These are phyloP conservation scores for Russula brevipes DNA, from an alignment of 768 basidiomycete genomes.

Conservation along the genomic window DNA sequence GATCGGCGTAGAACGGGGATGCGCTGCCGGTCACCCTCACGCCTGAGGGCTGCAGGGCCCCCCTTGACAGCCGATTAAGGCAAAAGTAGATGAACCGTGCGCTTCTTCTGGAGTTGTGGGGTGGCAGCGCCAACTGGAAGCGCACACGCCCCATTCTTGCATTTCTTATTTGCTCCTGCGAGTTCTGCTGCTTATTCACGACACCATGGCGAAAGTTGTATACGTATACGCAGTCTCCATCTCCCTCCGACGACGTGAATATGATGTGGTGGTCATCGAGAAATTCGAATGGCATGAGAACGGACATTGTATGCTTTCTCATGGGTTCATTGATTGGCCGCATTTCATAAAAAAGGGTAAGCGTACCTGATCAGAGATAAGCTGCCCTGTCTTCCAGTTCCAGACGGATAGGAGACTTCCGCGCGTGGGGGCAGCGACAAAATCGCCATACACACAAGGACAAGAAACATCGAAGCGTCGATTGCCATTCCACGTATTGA, in stretches of 20 bases:
- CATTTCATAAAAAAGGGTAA: too few relatives aligned
- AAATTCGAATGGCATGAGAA: conserved; percentile 15
- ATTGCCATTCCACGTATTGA: background rate
- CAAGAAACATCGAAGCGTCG: background rate
- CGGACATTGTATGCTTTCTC: background rate
- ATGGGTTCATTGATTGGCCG: background rate
- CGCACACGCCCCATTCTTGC: background rate
- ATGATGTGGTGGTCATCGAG: conserved; percentile 18
- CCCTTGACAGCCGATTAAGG: conserved; percentile 7
- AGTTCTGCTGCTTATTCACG: background rate
- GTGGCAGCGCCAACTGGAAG: conserved; percentile 11
- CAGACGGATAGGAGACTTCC: conserved; percentile 8
- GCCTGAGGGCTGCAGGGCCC: too few relatives aligned
- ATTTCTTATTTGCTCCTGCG: too few relatives aligned
- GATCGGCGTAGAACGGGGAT: conserved; percentile 13
- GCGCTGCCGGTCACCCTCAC: background rate
- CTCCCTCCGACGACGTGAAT: background rate
- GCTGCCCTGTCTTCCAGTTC: conserved; percentile 20
- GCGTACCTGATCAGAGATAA: conserved; percentile 7
- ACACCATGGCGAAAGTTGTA: conserved; percentile 4
- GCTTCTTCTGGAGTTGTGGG: background rate
- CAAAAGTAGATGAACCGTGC: conserved; percentile 11
- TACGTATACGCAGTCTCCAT: conserved; percentile 8
- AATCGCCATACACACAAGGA: conserved; percentile 5
- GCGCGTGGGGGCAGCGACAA: conserved; percentile 3